Base-by-base conservation (phyloP, 805 yeast species). In the Phaffomyces antillensis region DNA sequence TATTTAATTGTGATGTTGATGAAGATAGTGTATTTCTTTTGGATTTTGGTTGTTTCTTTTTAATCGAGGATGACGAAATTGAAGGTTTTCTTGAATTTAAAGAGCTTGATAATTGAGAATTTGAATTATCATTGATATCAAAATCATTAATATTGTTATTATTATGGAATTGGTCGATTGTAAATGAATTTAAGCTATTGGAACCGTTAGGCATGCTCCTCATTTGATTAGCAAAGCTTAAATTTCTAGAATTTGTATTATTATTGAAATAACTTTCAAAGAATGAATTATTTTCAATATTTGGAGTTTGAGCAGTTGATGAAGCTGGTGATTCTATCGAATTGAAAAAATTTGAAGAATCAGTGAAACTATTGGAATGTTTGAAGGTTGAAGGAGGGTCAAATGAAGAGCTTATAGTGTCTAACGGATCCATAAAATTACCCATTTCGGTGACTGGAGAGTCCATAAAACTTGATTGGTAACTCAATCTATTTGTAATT, bases 391-490 rank as follows among this genome's bases (percentile, higher is more conserved):
- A 55, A 11, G 62, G 60, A 7, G 60, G 44, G 3, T 57, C 62
- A 42, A 54, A 58, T 5, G 60, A 56, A 1, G 55, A 47, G 17
- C 55, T 49, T 5, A 57, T 49, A 2, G 58, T 50, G 33, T 57
- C 59, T 30, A 57, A 36, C 2, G 62, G 60, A 39, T 59, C 62
- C 45, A 59, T 40, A n/a, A 52, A 55, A 18, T 55, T 55, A 28
- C 44, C 45, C n/a, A 51, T 33, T 5, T 53, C 61, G 26, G 37
- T 30, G 26, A 46, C 46, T 17, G 62, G 62, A 3, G 62, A 58
- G 32, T 56, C 60, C 28, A 57, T 18, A 38, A 47, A 57, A 7
- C 48, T 51, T 10, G 58, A 50, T 10, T 52, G 51, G 33, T 43
- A 51, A 7, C 44, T 36, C 13, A 39, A 3, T 10, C 35, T 37